Base-by-base conservation (phyloP, 495 filamentous ascomycete genomes). In the Halenospora varia region DNA sequence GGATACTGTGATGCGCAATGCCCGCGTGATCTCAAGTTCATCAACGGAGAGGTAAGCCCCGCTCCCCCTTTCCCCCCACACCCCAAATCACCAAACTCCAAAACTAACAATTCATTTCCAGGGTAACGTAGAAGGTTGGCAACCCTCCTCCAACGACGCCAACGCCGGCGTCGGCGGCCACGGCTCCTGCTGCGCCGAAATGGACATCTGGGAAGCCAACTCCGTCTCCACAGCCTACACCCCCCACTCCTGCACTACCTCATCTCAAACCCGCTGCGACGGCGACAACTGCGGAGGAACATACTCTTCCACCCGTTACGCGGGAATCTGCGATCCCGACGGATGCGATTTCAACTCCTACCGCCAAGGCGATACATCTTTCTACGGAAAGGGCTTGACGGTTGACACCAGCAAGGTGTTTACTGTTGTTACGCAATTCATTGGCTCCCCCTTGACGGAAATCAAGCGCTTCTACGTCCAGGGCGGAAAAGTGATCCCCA, bases 1-100 rank as follows among this genome's bases (percentile, higher is more conserved):
- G 87, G 87, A 0, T 90, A 90, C 68, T 90, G 87, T 59, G 87
- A 90, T 69, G 80, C 84, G 8, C 87, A 90, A 70, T 90, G 87
- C 63, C 82, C 81, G 0, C 73, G 73, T 13, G 82, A 85, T 58
- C 65, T 85, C 52, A 83, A 82, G 60, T 90, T 89, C 71, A 86
- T 88, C 69, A 77, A 87, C 61, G 86, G 84, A n/a, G 66, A 79
- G 68, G 74, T 78, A 57, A 48, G 67, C 58, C 48, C 8, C 35
- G 25, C 49, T 9, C 2, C 2, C 48, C 8, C 35, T 29, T 41
- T 9, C 2, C 2, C n/a, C n/a, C n/a, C n/a, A n/a, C n/a, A n/a
- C n/a, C n/a, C 35, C 23, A 2, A 13, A 25, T 3, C 3, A 26
- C 19, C 4, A 17, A 48, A 1, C 13, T 9, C 24, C 24, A 2